Percentiles rank a stretch among this genome's conserved stretches.
phyloP scores from a whole-genome alignment of 768 basidiomycete genomes.

The Mycena crocata region DNA sequence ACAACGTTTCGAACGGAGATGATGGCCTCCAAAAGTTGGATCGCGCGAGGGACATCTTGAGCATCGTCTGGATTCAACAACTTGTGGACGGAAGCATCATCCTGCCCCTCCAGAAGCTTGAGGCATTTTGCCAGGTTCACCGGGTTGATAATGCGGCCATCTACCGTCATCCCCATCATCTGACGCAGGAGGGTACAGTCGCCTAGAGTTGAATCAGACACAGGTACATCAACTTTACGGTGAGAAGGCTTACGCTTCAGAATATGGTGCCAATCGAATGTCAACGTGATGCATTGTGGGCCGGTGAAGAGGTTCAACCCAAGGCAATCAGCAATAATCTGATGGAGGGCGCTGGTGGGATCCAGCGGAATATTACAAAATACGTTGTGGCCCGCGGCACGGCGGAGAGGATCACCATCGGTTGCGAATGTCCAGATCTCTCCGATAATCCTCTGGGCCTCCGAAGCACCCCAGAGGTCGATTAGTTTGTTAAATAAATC shows the following conservation, averaged over 20 bases:
- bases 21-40: conserved; percentile 38
- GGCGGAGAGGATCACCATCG: conserved; percentile 28
- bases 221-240: not conserved
- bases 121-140: conserved; percentile 32
- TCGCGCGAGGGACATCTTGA: conserved; percentile 45
- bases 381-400: conserved; percentile 13
- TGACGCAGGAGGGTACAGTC: conserved; percentile 24
- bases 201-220: conserved; percentile 1
- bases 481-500: not conserved
- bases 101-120: conserved; percentile 27
- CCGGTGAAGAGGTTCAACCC: conserved; percentile 33
- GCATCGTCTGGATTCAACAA: conserved; percentile 43
- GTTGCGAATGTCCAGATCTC: conserved; percentile 29
- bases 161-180: not conserved
- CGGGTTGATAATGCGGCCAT: conserved; percentile 35
- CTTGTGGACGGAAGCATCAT: conserved; percentile 26
- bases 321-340: conserved; percentile 1
- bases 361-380: conserved; percentile 14
- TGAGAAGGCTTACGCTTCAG: conserved; percentile 27
- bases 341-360: conserved; percentile 4
- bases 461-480: not conserved
- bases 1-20: not conserved
- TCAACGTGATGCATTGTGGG: conserved; percentile 1
- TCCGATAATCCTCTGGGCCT: not conserved
- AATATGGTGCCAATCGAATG: conserved; percentile 33